Evolutionary conservation across 345 rosid genomes (phyloP).

Genomic region (Lumnitzera racemosa): DNA sequence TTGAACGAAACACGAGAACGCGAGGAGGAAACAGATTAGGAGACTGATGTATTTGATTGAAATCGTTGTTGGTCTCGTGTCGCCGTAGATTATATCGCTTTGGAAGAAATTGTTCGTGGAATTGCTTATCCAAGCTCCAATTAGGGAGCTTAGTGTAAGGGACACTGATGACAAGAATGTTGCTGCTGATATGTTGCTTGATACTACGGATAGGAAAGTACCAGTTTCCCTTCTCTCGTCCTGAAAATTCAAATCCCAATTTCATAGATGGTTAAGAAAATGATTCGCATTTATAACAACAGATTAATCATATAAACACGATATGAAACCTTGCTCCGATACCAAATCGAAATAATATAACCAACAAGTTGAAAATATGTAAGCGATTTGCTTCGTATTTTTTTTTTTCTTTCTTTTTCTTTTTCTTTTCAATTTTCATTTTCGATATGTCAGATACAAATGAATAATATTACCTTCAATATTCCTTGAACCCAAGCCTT

Average conservation of each 20-base stretch:
- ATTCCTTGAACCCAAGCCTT: constrained; percentile 73
- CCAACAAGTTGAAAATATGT: too few species aligned
- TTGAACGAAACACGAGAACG: constrained; percentile 70
- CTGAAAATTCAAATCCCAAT: background rate
- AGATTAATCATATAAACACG: background rate
- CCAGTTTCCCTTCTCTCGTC: constrained; percentile 33
- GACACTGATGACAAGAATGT: constrained; percentile 61
- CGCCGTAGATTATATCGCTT: constrained; percentile 53
- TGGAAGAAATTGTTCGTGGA: constrained; percentile 36
- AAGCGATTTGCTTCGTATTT: too few species aligned
- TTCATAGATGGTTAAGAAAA: background rate
- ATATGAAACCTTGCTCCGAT: too few species aligned
- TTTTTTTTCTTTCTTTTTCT: too few species aligned
- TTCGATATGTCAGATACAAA: too few species aligned
- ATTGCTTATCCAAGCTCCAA: constrained; percentile 81
- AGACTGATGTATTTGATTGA: constrained; percentile 67
- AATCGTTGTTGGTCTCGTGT: constrained; percentile 56
- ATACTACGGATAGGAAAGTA: constrained; percentile 41
- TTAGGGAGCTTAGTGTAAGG: constrained; percentile 63
- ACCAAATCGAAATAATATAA: too few species aligned
- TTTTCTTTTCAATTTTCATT: too few species aligned
- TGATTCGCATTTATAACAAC: too few species aligned
- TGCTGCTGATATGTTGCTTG: constrained; percentile 57
- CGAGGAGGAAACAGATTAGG: constrained; percentile 54
- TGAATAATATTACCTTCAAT: constrained; percentile 36